Conservation (phyloP, 768 basidiomycete species). For the Fibroporia radiculosa region DNA sequence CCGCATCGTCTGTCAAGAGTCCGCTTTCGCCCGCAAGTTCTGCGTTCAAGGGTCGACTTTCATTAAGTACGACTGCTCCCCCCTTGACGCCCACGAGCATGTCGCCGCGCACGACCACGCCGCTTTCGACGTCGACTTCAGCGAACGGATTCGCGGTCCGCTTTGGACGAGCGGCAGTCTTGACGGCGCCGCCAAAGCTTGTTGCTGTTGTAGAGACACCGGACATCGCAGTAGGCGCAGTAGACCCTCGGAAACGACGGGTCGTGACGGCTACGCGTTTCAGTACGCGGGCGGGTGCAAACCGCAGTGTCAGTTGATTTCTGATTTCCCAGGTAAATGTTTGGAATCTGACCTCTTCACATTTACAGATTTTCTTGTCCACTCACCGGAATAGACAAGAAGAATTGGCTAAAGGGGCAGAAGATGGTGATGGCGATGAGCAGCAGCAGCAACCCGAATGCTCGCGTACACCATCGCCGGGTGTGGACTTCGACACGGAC, state of each 20-base stretch:
- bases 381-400: conserved; percentile 67
- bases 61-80: conserved; percentile 29
- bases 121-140: conserved; percentile 18
- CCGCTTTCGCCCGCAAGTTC: conserved; percentile 22
- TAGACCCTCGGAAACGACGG: conserved; percentile 75
- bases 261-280: conserved; percentile 86
- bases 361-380: conserved; percentile 75
- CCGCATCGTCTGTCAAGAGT: conserved; percentile 24
- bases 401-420: conserved; percentile 14
- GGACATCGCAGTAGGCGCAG: conserved; percentile 83
- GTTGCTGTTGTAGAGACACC: conserved; percentile 81
- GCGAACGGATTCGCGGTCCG: conserved; percentile 31
- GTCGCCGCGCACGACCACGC: conserved; percentile 26
- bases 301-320: conserved; percentile 36
- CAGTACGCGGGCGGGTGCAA: conserved; percentile 75
- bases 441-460: conserved; percentile 11
- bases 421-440: conserved; percentile 17
- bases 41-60: conserved; percentile 27
- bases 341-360: not conserved
- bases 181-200: conserved; percentile 79
- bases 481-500: conserved; percentile 56
- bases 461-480: conserved; percentile 20
- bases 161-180: conserved; percentile 64
- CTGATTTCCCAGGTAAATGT: not conserved
- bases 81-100: conserved; percentile 40